These are phyloP conservation scores for Pseudogymnoascus pannorum DNA, from an alignment of 2,329 filamentous ascomycete genomes.

Conservation along the genomic window DNA sequence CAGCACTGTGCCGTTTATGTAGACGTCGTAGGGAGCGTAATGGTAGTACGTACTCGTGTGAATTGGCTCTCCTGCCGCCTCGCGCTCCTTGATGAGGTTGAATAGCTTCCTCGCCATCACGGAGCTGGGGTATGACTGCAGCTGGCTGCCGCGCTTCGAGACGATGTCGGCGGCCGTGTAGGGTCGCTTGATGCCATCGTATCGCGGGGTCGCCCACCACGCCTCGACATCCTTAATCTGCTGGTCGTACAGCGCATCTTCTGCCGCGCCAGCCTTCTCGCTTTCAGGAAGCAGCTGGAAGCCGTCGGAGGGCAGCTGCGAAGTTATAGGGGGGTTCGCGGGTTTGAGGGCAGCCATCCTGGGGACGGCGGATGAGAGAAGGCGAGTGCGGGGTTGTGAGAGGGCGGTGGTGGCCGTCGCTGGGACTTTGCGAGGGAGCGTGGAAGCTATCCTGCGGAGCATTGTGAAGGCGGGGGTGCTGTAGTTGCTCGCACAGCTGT, in stretches of 20 bases:
- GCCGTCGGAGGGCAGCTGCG: slow-evolving; percentile 50
- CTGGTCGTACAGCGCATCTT: slow-evolving; percentile 77
- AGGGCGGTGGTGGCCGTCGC: slow-evolving; percentile 16
- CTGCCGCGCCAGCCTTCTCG: slow-evolving; percentile 69
- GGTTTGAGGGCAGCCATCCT: slow-evolving; percentile 23
- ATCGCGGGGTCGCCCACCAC: slow-evolving; percentile 86
- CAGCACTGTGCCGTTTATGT: slow-evolving; percentile 10
- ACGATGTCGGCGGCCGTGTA: slow-evolving; percentile 89
- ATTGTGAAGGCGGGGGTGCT: slow-evolving; percentile 18
- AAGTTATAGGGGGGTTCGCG: slow-evolving; percentile 24
- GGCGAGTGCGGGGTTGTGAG: slow-evolving; percentile 14
- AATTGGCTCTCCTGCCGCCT: slow-evolving; percentile 74
- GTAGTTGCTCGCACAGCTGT: neutral
- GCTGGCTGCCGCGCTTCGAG: slow-evolving; percentile 81
- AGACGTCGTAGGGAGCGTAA: slow-evolving; percentile 8
- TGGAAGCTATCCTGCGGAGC: slow-evolving; percentile 24
- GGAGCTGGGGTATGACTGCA: slow-evolving; percentile 85
- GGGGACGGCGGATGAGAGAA: slow-evolving; percentile 18
- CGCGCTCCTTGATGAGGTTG: slow-evolving; percentile 72
- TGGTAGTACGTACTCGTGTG: slow-evolving; percentile 66
- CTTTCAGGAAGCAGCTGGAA: slow-evolving; percentile 79
- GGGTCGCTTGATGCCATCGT: slow-evolving; percentile 80
- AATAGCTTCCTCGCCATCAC: slow-evolving; percentile 94
- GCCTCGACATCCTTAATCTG: slow-evolving; percentile 78
- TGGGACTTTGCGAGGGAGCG: slow-evolving; percentile 20